These are phyloP conservation scores for Cutaneotrichosporon sp. DNA, from an alignment of 1,284 basidiomycete genomes.

Conservation along the genomic window DNA sequence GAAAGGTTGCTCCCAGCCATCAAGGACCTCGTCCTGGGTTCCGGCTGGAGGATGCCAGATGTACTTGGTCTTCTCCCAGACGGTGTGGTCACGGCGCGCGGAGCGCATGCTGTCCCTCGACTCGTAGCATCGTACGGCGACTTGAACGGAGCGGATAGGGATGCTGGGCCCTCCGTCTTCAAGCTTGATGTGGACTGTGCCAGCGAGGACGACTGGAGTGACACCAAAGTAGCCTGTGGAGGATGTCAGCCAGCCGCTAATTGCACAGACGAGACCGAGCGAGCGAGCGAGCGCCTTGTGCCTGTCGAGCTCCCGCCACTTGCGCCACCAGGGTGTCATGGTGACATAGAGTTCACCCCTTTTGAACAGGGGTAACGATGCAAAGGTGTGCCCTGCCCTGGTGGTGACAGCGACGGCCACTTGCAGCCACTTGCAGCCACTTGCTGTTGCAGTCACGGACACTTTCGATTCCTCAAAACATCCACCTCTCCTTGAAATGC, in stretches of 20 bases:
- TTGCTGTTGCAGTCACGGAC: no score
- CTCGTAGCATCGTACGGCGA: constrained; percentile 38
- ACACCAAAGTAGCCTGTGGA: constrained; percentile 46
- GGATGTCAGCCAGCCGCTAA: no score
- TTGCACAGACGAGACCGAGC: no score
- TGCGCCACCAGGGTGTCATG: background rate
- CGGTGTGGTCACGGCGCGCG: constrained; percentile 21
- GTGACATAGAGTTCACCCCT: background rate
- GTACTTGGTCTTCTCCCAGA: constrained; percentile 35
- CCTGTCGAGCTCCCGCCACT: background rate
- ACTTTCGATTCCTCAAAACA: no score
- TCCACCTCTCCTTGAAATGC: no score
- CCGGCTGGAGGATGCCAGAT: constrained; percentile 31
- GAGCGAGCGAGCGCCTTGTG: background rate
- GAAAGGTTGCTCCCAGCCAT: constrained; percentile 37
- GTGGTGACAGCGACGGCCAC: no score
- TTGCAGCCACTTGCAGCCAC: no score
- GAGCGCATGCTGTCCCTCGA: constrained; percentile 20
- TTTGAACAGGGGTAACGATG: no score
- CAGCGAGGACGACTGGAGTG: constrained; percentile 36
- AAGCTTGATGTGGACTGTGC: constrained; percentile 29
- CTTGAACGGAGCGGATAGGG: constrained; percentile 29
- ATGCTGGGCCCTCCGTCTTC: constrained; percentile 25
- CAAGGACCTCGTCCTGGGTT: constrained; percentile 25
- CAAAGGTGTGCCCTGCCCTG: no score